These are phyloP conservation scores for Xylaria sp. DNA, from an alignment of 2,329 filamentous ascomycete genomes.

Conservation along the genomic window DNA sequence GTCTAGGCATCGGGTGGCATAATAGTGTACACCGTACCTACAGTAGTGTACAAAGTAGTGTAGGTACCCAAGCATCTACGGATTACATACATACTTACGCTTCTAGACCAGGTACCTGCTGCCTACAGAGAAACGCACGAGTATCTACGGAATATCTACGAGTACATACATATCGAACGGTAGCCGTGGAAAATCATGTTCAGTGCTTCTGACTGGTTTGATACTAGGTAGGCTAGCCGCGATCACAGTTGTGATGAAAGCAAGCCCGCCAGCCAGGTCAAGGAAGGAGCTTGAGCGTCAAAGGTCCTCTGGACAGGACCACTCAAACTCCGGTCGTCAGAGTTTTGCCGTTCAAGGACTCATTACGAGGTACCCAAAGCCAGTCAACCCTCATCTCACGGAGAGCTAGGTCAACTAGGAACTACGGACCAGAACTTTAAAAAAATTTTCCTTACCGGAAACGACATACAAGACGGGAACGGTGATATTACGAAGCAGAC, in stretches of 20 bases:
- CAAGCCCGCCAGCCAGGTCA: too few relatives aligned
- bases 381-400: background rate
- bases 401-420: background rate
- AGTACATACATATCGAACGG: too few relatives aligned
- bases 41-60: background rate
- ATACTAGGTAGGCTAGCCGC: too few relatives aligned
- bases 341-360: too few relatives aligned
- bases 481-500: background rate
- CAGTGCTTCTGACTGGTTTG: too few relatives aligned
- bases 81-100: too few relatives aligned
- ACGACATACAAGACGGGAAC: background rate
- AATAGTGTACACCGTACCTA: background rate
- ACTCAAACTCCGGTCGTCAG: background rate
- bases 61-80: too few relatives aligned
- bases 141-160: too few relatives aligned
- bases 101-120: too few relatives aligned
- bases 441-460: background rate
- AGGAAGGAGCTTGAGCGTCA: background rate
- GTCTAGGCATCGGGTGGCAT: background rate
- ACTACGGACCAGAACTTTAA: background rate
- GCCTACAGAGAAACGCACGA: too few relatives aligned
- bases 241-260: too few relatives aligned
- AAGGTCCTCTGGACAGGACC: background rate
- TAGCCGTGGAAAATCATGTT: too few relatives aligned
- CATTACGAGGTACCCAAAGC: background rate